Base-by-base conservation (phyloP, 2,329 filamentous ascomycete species). In the Dothidotthia symphoricarpi region DNA sequence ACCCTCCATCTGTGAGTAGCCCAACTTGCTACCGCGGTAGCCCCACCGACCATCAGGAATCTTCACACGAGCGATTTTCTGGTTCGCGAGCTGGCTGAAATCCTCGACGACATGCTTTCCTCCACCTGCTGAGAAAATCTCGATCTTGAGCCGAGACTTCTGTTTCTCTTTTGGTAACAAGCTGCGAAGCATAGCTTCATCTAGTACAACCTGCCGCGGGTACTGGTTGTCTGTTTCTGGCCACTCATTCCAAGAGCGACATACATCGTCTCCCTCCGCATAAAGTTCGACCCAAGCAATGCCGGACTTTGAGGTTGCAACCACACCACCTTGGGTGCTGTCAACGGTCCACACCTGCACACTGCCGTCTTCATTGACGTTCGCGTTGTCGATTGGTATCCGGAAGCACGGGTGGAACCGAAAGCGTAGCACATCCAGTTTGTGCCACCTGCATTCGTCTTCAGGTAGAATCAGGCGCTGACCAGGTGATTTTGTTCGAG, bases 391-490 rank as follows among this genome's bases (percentile, higher is more conserved):
- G 39, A 81, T 84, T 0, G 90, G 88, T 35, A 95, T 77, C 37
- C 83, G 78, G 73, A 98, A 97, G 63, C 87, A 89, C 3, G 90
- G 88, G 60, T 98, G 93, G 51, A 83, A 85, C 49, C 89, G 83
- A 71, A 96, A 95, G 26, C 89, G 86, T 35, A 98, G 75, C 36
- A 82, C 82, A 66, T 97, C 93, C 6, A 97, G 76, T 41, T 90
- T 80, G 67, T 96, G 90, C 91, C 91, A 97, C 16, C 75, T 76
- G 64, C 90, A 95, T 68, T 97, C 93, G 52, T 96, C 88, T 31
- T 82, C 78, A 22, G 80, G 81, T 28, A 85, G 66, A 28, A 89
- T 85, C 6, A 88, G 68, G 3, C 85, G 84, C 43, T 78, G 68
- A 2, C 90, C 90, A 55, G 86, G 88, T 28, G 84, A 83, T 61